A percentile compares a stretch with the other conserved stretches of the same genome.
phyloP scores from a whole-genome alignment of 441 rosid species.

The Cnidoscolus chayamansa region DNA sequence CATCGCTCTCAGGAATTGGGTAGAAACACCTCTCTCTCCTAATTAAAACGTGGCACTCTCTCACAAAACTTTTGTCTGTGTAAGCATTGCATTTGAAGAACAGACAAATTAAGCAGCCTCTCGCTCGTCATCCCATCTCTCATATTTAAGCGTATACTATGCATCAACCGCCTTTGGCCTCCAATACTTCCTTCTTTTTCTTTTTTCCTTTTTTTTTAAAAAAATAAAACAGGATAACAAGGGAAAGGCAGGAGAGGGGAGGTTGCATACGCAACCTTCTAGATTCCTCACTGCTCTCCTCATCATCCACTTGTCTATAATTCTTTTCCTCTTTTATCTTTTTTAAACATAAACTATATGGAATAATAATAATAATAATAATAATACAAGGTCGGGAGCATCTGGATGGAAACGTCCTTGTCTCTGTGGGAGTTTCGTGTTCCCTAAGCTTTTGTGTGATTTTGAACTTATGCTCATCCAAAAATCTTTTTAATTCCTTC shows the following conservation, averaged over 20 bases:
- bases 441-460: slow-evolving; percentile 4
- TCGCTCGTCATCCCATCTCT: neutral
- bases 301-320: slow-evolving; percentile 25
- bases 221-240: neutral
- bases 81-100: neutral
- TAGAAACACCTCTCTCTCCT: too few relatives aligned
- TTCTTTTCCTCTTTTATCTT: too few relatives aligned
- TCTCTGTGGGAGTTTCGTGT: slow-evolving; percentile 26
- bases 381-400: slow-evolving; percentile 2
- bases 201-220: neutral
- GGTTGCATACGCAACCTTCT: slow-evolving; percentile 23
- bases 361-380: neutral
- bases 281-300: slow-evolving; percentile 45
- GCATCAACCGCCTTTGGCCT: too few relatives aligned
- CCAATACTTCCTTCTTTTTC: neutral
- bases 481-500: too few relatives aligned
- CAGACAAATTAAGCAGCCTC: neutral
- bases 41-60: slow-evolving; percentile 5
- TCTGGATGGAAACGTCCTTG: slow-evolving; percentile 27
- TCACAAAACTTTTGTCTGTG: neutral
- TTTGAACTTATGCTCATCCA: neutral
- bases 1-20: neutral
- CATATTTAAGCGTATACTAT: neutral
- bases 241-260: neutral
- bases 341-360: too few relatives aligned